A percentile compares a stretch with the other conserved stretches of the same genome.
phyloP scores from a whole-genome alignment of 805 yeast genomes.

The Pichia deserticola region DNA sequence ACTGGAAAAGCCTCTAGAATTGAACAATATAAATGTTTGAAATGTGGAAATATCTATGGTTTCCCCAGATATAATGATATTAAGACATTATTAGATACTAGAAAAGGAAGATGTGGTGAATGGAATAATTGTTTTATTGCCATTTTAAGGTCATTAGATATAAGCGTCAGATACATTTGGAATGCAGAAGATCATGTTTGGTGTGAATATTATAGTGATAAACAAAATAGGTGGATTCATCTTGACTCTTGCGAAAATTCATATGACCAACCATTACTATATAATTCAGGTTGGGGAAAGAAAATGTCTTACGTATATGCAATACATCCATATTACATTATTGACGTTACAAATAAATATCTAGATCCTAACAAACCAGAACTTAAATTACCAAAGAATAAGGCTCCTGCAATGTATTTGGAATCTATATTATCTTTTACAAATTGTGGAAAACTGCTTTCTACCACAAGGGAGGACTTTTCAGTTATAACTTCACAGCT shows the following conservation, averaged over 20 bases:
- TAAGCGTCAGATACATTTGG: constrained; percentile 70
- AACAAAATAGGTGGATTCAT: constrained; percentile 71
- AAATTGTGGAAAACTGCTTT: too few species aligned
- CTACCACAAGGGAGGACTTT: not conserved
- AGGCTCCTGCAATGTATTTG: constrained; percentile 35
- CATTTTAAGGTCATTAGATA: constrained; percentile 57
- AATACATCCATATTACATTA: constrained; percentile 49
- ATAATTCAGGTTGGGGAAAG: constrained; percentile 86
- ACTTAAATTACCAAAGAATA: constrained; percentile 40
- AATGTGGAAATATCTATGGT: constrained; percentile 41
- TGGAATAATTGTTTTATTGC: constrained; percentile 85
- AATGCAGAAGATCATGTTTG: constrained; percentile 93
- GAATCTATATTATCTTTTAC: constrained; percentile 22
- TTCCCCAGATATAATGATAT: constrained; percentile 79
- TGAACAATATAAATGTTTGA: constrained; percentile 57
- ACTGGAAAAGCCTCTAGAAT: constrained; percentile 47
- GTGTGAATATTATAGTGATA: constrained; percentile 76
- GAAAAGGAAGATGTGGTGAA: constrained; percentile 88
- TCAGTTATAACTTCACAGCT: constrained; percentile 6
- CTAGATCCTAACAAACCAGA: constrained; percentile 31
- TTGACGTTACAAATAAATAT: constrained; percentile 68
- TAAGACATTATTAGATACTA: constrained; percentile 46
- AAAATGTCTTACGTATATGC: constrained; percentile 85
- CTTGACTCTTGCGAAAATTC: constrained; percentile 84
- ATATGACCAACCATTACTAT: constrained; percentile 72